Conservation (phyloP, 2,329 filamentous ascomycete species). For the Cladosporium sp. region DNA sequence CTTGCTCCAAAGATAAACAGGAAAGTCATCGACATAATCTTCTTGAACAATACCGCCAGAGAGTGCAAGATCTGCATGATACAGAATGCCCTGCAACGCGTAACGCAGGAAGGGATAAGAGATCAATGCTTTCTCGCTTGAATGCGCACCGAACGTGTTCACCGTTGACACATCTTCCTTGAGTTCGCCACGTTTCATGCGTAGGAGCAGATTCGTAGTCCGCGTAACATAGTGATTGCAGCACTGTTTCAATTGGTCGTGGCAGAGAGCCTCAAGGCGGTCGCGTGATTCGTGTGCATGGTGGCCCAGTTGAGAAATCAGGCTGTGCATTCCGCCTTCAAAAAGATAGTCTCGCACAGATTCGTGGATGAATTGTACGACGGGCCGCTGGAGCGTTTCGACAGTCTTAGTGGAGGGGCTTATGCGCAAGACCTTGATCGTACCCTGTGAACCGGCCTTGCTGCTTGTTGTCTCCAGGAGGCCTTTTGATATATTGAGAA, state of each 20-base stretch:
- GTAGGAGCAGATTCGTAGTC: neutral
- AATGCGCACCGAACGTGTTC: too few species aligned
- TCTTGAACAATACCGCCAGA: neutral
- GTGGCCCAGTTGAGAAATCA: neutral
- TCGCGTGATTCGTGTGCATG: too few species aligned
- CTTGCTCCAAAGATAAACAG: neutral
- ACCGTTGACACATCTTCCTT: too few species aligned
- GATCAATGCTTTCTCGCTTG: too few species aligned
- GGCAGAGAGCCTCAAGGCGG: neutral
- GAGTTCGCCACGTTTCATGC: neutral
- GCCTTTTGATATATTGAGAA: constrained; percentile 48
- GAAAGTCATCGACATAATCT: neutral
- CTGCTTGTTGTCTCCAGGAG: constrained; percentile 47
- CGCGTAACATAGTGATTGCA: neutral
- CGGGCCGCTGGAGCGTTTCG: constrained; percentile 17
- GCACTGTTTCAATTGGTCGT: neutral
- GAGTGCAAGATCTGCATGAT: neutral
- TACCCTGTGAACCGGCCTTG: too few species aligned
- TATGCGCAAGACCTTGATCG: too few species aligned
- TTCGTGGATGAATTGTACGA: constrained; percentile 53
- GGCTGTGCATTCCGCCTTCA: constrained; percentile 28
- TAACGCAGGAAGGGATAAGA: neutral
- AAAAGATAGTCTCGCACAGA: constrained; percentile 48
- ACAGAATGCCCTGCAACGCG: neutral
- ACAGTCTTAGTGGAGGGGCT: too few species aligned